Conservation (phyloP, 257 asterid species). For the Ajuga chamaepitys region DNA sequence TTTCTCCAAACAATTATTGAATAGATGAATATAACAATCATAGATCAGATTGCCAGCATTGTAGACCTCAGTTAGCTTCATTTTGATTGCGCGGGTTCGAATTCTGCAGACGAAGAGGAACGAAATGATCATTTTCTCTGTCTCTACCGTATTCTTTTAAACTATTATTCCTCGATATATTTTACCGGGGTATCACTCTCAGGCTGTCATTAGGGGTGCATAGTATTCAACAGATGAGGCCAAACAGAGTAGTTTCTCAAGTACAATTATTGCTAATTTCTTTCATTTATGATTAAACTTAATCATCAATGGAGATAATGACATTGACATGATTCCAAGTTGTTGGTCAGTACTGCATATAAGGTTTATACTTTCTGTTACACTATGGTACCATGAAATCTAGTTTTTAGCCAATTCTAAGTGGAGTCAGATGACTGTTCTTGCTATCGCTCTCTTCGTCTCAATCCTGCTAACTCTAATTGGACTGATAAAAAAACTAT, state of each 20-base stretch:
- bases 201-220: background rate
- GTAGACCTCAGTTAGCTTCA: too few relatives aligned
- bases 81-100: too few relatives aligned
- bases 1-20: background rate
- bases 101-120: too few relatives aligned
- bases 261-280: conserved; percentile 16
- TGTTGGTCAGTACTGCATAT: background rate
- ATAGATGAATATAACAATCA: background rate
- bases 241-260: background rate
- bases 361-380: background rate
- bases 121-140: too few relatives aligned
- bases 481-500: conserved; percentile 31
- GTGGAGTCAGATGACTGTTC: conserved; percentile 11
- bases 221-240: background rate
- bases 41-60: too few relatives aligned
- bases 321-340: background rate
- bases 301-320: background rate
- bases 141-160: too few relatives aligned
- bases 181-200: background rate
- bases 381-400: background rate
- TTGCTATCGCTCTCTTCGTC: conserved; percentile 16
- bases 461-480: conserved; percentile 15
- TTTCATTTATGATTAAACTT: background rate
- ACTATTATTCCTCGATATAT: background rate
- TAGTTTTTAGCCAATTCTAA: too few relatives aligned